Base-by-base conservation (phyloP, 305 asterid genomes). In the Solanum chacoense region DNA sequence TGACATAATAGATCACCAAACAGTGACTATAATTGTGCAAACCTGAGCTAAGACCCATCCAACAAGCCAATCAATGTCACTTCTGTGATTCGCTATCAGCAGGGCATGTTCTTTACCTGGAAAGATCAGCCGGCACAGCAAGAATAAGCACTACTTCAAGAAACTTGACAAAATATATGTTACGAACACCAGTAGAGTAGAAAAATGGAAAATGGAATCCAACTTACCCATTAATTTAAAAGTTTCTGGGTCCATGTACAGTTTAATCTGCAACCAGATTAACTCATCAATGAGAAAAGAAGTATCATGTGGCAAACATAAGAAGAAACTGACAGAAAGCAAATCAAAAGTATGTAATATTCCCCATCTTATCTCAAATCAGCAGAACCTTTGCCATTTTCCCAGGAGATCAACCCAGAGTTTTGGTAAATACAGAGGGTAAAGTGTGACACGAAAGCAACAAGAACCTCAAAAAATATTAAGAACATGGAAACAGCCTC, bases 21-120 rank as follows among this genome's bases (percentile, higher is more conserved):
- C 10, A 36, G 55, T 77, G 31, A 11, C 0, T 42, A 36, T 22
- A 11, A 4, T 77, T 26, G 8, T 36, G 85, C 92, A 84, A 87
- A 97, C 99, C 99, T 97, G 99, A 84, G 99, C 98, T 88, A 97
- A 81, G 88, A 96, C 92, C 99, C 99, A 97, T 91, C 99, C 98
- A 74, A 96, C 98, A 89, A 96, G 98, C 98, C 98, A 96, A 89
- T 96, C 98, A 75, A 96, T 94, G 91, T 97, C 99, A 91, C 99
- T 97, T 93, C 90, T 93, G 94, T 97, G 99, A 90, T 97, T 97
- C 55, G 89, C 91, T 72, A 96, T 91, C 88, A 96, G 93, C 88
- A 97, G 97, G 36, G 99, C 99, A 88, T 97, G 99, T 87, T 97
- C 99, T 91, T 94, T 93, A 90, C 99, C 99, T 96, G 94, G 89